phyloP scores from a whole-genome alignment of 345 rosid genomes.

The Melaleuca quinquenervia region DNA sequence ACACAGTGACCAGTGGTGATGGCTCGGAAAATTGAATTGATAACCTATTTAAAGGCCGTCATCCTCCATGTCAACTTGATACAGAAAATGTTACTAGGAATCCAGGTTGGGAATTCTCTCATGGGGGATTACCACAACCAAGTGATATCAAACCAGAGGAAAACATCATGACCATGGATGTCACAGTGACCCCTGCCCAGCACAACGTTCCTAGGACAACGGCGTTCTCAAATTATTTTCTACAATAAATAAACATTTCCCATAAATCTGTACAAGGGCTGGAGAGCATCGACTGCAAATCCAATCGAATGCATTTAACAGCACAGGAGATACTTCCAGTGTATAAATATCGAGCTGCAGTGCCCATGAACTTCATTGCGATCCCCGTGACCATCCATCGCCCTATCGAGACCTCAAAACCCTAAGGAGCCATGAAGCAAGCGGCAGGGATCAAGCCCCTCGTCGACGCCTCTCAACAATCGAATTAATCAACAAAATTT shows the following conservation, averaged over 20 bases:
- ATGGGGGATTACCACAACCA: background rate
- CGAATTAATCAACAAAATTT: no score
- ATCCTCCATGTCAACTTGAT: no score
- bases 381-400: background rate
- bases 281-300: background rate
- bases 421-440: background rate
- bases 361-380: background rate
- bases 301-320: background rate
- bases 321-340: background rate
- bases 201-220: background rate
- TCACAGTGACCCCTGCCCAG: background rate
- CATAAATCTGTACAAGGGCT: background rate
- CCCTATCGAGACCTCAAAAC: background rate
- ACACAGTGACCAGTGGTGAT: no score
- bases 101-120: no score
- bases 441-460: no score
- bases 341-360: background rate
- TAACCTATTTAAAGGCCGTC: no score
- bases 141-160: background rate
- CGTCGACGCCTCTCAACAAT: no score
- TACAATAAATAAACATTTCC: background rate
- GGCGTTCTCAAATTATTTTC: background rate
- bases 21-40: no score
- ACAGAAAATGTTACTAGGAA: no score
- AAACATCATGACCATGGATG: background rate